A percentile compares a stretch with the other conserved stretches of the same genome.
Conservation (phyloP, 23 red algal genomes). For the Gracilaria caudata region DNA sequence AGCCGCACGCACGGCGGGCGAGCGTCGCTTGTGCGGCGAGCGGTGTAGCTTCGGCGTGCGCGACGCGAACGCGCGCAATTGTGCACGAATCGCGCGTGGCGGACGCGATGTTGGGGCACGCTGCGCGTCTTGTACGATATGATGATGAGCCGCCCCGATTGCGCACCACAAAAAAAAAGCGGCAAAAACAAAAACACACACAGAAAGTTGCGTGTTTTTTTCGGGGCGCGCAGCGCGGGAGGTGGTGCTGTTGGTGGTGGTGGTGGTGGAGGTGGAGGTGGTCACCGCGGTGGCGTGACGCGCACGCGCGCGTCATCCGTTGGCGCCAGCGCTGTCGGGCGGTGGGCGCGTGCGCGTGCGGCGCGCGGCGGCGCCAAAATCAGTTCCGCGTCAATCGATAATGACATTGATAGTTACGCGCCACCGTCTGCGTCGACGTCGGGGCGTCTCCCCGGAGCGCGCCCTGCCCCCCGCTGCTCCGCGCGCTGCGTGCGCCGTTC, state of each 20-base stretch:
- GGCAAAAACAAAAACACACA: too few relatives aligned
- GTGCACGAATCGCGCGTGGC: not conserved
- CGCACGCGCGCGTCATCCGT: not conserved
- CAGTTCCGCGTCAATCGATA: slow-evolving; percentile 35
- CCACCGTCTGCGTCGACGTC: not conserved
- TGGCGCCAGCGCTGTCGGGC: not conserved
- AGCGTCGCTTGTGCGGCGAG: not conserved
- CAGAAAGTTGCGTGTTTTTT: too few relatives aligned
- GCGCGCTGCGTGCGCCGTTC: too few relatives aligned
- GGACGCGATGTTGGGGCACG: not conserved
- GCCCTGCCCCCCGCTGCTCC: not conserved
- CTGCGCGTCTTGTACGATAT: too few relatives aligned
- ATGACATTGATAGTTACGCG: not conserved
- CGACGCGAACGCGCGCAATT: not conserved
- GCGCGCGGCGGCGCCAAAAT: slow-evolving; percentile 1
- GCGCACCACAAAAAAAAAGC: too few relatives aligned
- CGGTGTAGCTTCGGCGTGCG: not conserved
- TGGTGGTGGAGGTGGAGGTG: not conserved
- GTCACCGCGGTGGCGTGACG: not conserved
- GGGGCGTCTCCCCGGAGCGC: not conserved
- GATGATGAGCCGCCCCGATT: too few relatives aligned
- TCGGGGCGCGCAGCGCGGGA: too few relatives aligned
- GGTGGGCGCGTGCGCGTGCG: not conserved
- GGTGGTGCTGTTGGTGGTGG: not conserved
- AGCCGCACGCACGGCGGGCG: not conserved